phyloP scores from a whole-genome alignment of 2,329 filamentous ascomycete species.

The Pyrenophora tritici-repentis region DNA sequence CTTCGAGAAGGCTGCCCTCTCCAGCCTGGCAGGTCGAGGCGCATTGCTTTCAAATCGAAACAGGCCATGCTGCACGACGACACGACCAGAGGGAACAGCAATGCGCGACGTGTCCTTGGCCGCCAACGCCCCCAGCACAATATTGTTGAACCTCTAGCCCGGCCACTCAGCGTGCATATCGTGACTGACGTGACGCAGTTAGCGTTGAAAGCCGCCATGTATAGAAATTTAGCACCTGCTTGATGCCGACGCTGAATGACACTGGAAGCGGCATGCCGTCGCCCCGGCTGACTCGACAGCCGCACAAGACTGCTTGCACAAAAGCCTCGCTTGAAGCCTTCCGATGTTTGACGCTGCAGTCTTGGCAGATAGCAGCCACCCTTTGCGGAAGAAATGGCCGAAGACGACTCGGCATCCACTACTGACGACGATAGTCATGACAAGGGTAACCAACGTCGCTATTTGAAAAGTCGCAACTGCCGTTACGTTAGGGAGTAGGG shows the following conservation, averaged over 20 bases:
- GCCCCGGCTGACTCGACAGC: constrained; percentile 24
- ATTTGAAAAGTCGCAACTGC: constrained; percentile 1
- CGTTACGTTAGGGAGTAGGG: background rate
- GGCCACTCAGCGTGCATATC: constrained; percentile 28
- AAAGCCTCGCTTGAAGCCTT: constrained; percentile 12
- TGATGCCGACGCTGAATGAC: constrained; percentile 21
- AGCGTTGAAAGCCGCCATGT: constrained; percentile 17
- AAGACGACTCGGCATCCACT: constrained; percentile 2
- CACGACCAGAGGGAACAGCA: constrained; percentile 1
- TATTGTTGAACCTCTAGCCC: constrained; percentile 19
- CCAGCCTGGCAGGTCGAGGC: constrained; percentile 9
- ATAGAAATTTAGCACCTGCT: background rate
- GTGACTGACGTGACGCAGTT: constrained; percentile 9
- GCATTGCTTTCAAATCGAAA: constrained; percentile 17
- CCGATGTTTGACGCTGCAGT: constrained; percentile 22
- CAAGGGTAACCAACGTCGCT: no score
- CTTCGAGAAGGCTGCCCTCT: constrained; percentile 15
- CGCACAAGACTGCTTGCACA: background rate
- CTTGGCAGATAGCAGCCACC: constrained; percentile 21
- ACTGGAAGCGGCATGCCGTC: constrained; percentile 35
- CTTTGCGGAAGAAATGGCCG: constrained; percentile 20
- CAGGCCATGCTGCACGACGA: constrained; percentile 17
- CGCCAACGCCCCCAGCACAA: constrained; percentile 4
- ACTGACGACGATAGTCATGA: no score
- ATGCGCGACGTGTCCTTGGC: constrained; percentile 12